Conservation (phyloP, 306 rosid species). For the Boehmeria nivea region DNA sequence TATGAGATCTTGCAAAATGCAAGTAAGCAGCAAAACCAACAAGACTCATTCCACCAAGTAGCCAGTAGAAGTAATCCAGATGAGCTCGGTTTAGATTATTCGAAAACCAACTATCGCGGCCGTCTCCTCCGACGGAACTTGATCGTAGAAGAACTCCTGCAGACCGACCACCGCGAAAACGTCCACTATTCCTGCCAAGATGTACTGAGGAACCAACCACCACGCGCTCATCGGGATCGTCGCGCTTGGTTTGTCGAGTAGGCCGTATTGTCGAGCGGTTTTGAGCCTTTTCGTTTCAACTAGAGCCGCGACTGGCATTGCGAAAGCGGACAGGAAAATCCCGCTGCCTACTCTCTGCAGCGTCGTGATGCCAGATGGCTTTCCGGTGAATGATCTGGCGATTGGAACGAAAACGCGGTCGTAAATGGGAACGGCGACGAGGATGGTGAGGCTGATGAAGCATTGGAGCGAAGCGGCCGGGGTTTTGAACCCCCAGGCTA, state of each 20-base stretch:
- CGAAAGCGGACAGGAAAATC: constrained; percentile 31
- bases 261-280: constrained; percentile 42
- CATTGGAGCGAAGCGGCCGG: constrained; percentile 61
- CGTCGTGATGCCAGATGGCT: constrained; percentile 57
- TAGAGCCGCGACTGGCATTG: constrained; percentile 41
- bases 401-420: constrained; percentile 50
- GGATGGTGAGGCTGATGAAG: constrained; percentile 18
- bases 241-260: constrained; percentile 42
- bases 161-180: constrained; percentile 61
- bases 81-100: constrained; percentile 17
- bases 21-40: constrained; percentile 3
- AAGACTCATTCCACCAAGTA: constrained; percentile 14
- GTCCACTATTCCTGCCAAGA: constrained; percentile 42
- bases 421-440: constrained; percentile 39
- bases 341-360: constrained; percentile 64
- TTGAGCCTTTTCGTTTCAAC: constrained; percentile 51
- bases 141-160: constrained; percentile 72
- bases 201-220: constrained; percentile 71
- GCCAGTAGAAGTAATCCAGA: constrained; percentile 26
- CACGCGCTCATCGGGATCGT: constrained; percentile 60
- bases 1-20: constrained; percentile 10
- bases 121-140: constrained; percentile 41
- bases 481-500: constrained; percentile 29
- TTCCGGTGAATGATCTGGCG: constrained; percentile 38
- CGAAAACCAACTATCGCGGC: constrained; percentile 23